Conservation (phyloP, 1,284 basidiomycete genomes). For the Leccinum pachyderme region DNA sequence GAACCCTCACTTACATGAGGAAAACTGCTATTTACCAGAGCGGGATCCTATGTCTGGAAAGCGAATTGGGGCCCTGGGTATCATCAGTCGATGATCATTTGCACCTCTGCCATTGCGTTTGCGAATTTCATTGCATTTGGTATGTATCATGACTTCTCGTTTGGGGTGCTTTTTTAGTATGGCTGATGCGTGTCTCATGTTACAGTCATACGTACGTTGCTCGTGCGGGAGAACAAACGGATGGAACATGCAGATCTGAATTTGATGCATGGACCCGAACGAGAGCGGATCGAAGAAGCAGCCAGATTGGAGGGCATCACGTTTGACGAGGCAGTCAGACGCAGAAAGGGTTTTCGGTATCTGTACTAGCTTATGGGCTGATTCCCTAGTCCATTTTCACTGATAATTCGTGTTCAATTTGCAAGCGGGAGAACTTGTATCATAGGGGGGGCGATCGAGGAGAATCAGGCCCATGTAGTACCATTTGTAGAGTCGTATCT, state of each 20-base stretch:
- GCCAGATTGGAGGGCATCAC: constrained; percentile 43
- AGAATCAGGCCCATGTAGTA: too few species aligned
- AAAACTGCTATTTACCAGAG: background rate
- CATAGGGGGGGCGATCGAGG: too few species aligned
- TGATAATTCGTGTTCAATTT: too few species aligned
- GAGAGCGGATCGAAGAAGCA: constrained; percentile 46
- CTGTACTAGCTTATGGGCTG: too few species aligned
- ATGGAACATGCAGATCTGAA: too few species aligned
- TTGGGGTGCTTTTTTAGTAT: background rate
- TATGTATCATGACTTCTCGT: background rate
- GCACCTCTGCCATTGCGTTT: constrained; percentile 39
- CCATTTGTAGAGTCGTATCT: too few species aligned
- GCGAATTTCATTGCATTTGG: constrained; percentile 10
- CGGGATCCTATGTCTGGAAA: constrained; percentile 22
- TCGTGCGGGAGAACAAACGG: too few species aligned
- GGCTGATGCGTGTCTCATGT: background rate
- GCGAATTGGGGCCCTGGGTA: constrained; percentile 47
- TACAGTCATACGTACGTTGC: constrained; percentile 41
- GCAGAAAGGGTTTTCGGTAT: background rate
- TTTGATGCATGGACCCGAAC: constrained; percentile 19
- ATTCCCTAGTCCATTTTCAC: too few species aligned
- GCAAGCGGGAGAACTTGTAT: too few species aligned
- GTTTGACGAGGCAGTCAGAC: background rate
- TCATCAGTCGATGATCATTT: constrained; percentile 49
- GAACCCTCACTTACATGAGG: background rate